Evolutionary conservation across 1,284 basidiomycete species (phyloP).

Genomic region (Ceratobasidium sp.): DNA sequence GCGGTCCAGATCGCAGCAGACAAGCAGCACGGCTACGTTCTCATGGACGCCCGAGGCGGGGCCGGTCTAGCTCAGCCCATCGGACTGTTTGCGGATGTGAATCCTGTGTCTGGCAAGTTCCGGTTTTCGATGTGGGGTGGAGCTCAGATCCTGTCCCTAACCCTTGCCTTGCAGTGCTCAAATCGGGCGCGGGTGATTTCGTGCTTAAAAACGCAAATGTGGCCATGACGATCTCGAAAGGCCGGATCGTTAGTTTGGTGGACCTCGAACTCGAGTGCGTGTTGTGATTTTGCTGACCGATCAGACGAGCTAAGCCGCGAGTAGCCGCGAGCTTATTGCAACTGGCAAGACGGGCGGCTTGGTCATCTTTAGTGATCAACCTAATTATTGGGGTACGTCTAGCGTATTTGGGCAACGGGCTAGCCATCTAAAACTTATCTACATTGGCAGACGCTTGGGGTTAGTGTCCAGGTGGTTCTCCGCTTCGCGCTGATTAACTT

Average conservation of each 20-base stretch:
- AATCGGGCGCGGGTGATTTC: constrained; percentile 59
- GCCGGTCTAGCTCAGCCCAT: constrained; percentile 56
- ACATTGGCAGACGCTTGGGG: constrained; percentile 69
- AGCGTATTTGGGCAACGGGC: constrained; percentile 23
- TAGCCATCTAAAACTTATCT: constrained; percentile 46
- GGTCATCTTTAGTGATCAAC: constrained; percentile 88
- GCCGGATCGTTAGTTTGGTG: constrained; percentile 81
- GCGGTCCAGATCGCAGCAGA: constrained; percentile 70
- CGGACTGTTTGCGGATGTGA: constrained; percentile 53
- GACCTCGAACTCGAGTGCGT: constrained; percentile 74
- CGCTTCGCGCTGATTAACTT: background rate
- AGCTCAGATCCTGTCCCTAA: constrained; percentile 27
- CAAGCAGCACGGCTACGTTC: constrained; percentile 68
- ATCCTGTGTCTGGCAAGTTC: constrained; percentile 67
- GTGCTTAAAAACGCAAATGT: constrained; percentile 74
- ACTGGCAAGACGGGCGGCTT: constrained; percentile 81
- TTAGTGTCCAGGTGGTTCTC: constrained; percentile 49
- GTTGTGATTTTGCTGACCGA: background rate
- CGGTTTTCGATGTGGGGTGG: background rate
- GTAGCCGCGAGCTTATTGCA: constrained; percentile 80
- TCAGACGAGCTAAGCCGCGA: background rate
- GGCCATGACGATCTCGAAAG: constrained; percentile 76
- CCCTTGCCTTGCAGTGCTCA: constrained; percentile 51
- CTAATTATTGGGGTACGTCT: constrained; percentile 71
- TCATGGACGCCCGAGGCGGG: constrained; percentile 63